These are phyloP conservation scores for Talaromyces stipitatus DNA, from an alignment of 495 filamentous ascomycete genomes.

Conservation along the genomic window DNA sequence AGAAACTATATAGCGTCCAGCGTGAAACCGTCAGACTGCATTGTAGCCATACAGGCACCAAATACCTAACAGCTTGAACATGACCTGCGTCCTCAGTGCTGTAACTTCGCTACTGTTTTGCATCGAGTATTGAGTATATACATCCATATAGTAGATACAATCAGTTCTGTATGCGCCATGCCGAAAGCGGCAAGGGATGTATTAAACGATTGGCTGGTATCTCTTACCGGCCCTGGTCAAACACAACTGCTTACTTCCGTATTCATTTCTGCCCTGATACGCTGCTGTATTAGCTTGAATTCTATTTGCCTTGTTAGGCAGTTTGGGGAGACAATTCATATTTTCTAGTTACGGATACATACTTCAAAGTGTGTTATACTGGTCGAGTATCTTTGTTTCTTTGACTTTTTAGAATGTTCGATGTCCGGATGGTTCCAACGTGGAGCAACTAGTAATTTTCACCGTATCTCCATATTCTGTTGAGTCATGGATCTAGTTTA, in stretches of 20 bases:
- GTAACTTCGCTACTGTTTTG: too few species aligned
- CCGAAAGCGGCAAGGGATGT: neutral
- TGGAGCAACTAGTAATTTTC: neutral
- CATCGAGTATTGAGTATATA: neutral
- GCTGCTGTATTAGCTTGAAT: neutral
- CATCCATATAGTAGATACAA: neutral
- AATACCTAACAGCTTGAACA: too few species aligned
- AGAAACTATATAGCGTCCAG: too few species aligned
- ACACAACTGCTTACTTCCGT: neutral
- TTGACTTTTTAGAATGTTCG: neutral
- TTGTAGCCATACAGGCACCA: too few species aligned
- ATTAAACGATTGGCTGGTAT: conserved; percentile 21
- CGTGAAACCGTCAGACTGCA: too few species aligned
- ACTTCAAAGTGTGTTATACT: neutral
- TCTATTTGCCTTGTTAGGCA: neutral
- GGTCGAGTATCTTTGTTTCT: neutral
- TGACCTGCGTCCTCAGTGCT: neutral
- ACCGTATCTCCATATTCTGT: neutral
- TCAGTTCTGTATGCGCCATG: neutral
- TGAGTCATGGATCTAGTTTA: neutral
- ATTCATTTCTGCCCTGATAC: neutral
- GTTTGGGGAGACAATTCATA: neutral
- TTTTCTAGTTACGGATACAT: neutral
- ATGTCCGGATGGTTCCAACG: neutral
- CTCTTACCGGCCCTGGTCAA: conserved; percentile 11